Conservation (phyloP, 345 rosid species). For the Gossypium australe region DNA sequence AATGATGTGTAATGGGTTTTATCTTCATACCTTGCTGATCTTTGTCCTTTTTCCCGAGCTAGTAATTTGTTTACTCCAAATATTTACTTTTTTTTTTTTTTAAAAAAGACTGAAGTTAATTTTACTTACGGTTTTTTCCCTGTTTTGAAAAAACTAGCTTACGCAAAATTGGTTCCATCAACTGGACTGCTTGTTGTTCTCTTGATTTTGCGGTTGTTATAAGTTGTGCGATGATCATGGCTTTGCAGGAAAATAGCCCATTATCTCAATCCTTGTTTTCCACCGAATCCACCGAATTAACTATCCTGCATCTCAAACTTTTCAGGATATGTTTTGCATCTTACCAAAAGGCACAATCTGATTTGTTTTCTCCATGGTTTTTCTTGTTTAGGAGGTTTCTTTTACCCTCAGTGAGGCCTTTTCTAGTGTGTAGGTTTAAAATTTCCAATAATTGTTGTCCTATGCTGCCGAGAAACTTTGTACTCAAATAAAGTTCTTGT, state of each 20-base stretch:
- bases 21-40: not conserved
- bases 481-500: not conserved
- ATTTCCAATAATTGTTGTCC: not conserved
- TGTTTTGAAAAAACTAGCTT: not conserved
- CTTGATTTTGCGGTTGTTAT: not conserved
- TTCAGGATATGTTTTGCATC: not conserved
- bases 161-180: not conserved
- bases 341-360: not conserved
- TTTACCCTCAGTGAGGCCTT: not conserved
- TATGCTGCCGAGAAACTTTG: not conserved
- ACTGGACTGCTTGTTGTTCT: not conserved
- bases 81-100: not conserved
- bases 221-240: not conserved
- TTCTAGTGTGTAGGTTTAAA: not conserved
- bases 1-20: not conserved
- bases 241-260: not conserved
- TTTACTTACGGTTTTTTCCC: not conserved
- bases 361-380: not conserved
- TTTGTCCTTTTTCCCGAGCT: not conserved
- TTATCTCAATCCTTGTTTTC: not conserved
- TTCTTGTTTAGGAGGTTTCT: not conserved
- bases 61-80: not conserved
- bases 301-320: not conserved
- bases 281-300: not conserved
- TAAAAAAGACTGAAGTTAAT: not conserved